Conservation (phyloP, 768 basidiomycete genomes). For the Stropharia rugosoannulata region DNA sequence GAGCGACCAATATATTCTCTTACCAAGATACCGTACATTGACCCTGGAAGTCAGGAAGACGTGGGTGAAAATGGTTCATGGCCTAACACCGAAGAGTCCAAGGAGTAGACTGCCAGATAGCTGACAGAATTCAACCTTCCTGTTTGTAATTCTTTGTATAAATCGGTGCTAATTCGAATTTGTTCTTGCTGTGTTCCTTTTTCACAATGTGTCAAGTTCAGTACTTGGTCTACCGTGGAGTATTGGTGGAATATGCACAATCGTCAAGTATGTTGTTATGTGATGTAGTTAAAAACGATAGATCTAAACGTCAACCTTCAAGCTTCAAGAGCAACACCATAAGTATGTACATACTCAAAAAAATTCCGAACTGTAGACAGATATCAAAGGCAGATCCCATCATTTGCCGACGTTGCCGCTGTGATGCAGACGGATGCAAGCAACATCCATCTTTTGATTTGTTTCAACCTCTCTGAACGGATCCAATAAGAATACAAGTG, state of each 20-base stretch:
- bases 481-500: constrained; percentile 4
- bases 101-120: not conserved
- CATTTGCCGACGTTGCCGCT: not conserved
- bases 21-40: not conserved
- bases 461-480: constrained; percentile 5
- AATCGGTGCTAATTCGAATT: not conserved
- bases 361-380: too few relatives aligned
- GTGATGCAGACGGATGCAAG: not conserved
- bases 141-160: not conserved
- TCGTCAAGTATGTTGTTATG: too few relatives aligned
- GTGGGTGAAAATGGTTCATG: constrained; percentile 1
- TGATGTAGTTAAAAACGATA: not conserved
- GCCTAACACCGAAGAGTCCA: not conserved
- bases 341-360: too few relatives aligned
- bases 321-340: not conserved
- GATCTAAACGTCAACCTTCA: not conserved
- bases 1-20: not conserved
- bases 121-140: too few relatives aligned
- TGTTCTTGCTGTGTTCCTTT: not conserved
- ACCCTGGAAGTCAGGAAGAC: not conserved
- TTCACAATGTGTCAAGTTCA: too few relatives aligned
- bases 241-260: not conserved
- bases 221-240: too few relatives aligned
- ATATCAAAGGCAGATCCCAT: not conserved
- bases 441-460: constrained; percentile 5